Base-by-base conservation (phyloP, 257 asterid species). In the Mitragyna speciosa region DNA sequence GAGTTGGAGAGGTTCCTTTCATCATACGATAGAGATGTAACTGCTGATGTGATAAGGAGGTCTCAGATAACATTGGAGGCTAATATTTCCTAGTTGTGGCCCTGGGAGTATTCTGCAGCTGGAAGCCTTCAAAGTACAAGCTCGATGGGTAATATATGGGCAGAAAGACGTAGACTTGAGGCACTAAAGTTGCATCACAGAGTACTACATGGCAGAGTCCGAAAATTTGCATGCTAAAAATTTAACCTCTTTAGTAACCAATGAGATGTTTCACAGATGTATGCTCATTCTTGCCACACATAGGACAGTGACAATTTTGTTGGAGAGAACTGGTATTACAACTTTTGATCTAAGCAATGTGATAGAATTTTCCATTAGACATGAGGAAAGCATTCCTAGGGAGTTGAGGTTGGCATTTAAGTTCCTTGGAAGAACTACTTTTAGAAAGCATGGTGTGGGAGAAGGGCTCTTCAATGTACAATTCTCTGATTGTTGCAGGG, bases 251-350 rank as follows among this genome's bases (percentile, higher is more conserved):
- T 82, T 94, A 91, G 91, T 96, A 77, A 91, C 96, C 73, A 96
- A 92, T 73, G 99, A 94, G 90, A 91, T 96, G 89, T 96, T 96
- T 81, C 99, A 96, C 81, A 88, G 98, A 87, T 96, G 99, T 82
- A 94, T 96, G 99, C 97, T 96, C 76, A 98, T 96, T 85, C 99
- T 96, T 77, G 98, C 99, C 77, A 96, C 99, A 20, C 99, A 96
- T 84, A 94, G 94, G 89, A 96, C 99, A 11, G 98, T 91, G 56
- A 94, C 99, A 22, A 92, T 96, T 97, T 74, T 96, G 72, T 80
- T 96, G 84, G 99, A 96, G 85, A 94, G 92, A 86, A 96, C 98
- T 30, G 99, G 99, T 82, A 92, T 96, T 84, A 96, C 98, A 36
- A 95, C 98, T 56, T 96, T 96, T 84, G 99, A 96, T 83, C 96